Evolutionary conservation across 2,329 filamentous ascomycete species (phyloP).

Genomic region (Pseudocercospora ulei): DNA sequence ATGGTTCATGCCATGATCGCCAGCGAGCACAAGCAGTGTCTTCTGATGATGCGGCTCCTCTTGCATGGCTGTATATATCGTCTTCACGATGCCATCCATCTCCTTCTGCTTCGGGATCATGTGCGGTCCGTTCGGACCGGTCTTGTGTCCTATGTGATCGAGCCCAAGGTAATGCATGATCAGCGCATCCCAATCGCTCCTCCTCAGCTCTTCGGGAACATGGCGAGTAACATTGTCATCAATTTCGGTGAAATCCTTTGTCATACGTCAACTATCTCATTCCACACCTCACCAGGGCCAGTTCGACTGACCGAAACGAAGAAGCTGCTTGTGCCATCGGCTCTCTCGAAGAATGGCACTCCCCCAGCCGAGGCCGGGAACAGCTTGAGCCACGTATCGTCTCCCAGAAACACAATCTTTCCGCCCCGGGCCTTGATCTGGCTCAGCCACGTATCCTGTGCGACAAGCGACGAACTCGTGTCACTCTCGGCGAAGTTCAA

Average conservation of each 20-base stretch:
- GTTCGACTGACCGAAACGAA: conserved; percentile 74
- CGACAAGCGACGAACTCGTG: conserved; percentile 73
- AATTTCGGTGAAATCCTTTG: conserved; percentile 89
- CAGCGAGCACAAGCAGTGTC: conserved; percentile 74
- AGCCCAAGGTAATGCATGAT: conserved; percentile 91
- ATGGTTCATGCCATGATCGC: conserved; percentile 99
- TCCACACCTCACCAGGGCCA: conserved; percentile 27
- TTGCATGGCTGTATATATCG: conserved; percentile 68
- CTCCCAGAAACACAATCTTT: conserved; percentile 86
- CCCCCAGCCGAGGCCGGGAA: conserved; percentile 52
- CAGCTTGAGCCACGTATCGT: conserved; percentile 96
- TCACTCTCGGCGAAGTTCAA: conserved; percentile 94
- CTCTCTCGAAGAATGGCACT: conserved; percentile 59
- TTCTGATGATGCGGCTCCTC: conserved; percentile 59
- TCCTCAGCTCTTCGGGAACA: conserved; percentile 62
- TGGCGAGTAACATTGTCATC: conserved; percentile 95
- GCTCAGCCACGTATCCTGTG: conserved; percentile 90
- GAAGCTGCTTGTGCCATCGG: conserved; percentile 92
- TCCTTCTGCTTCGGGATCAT: conserved; percentile 90
- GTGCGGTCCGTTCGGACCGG: conserved; percentile 70
- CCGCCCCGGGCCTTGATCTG: conserved; percentile 73
- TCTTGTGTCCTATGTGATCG: conserved; percentile 96
- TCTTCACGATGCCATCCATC: conserved; percentile 74
- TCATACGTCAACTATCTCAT: conserved; percentile 13
- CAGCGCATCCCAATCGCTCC: conserved; percentile 82